These are phyloP conservation scores for Aspergillus carbonarius DNA, from an alignment of 2,329 filamentous ascomycete genomes.

Conservation along the genomic window DNA sequence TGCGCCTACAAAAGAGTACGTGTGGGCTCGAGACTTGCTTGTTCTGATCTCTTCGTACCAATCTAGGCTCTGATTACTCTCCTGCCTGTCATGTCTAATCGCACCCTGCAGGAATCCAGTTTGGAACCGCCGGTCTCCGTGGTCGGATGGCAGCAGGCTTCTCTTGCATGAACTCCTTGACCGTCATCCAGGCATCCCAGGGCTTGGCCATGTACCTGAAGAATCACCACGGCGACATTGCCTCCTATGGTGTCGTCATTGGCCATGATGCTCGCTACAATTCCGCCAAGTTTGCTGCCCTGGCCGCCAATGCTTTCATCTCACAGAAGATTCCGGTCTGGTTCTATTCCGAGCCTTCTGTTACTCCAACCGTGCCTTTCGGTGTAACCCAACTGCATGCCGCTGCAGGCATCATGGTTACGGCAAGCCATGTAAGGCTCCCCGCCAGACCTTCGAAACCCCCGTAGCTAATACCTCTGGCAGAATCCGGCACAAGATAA, in stretches of 20 bases:
- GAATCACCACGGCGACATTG: constrained; percentile 43
- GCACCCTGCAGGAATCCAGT: constrained; percentile 50
- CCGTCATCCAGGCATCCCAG: constrained; percentile 63
- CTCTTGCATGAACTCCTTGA: constrained; percentile 59
- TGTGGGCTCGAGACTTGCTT: neutral
- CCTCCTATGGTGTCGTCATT: constrained; percentile 55
- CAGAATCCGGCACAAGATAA: constrained; percentile 63
- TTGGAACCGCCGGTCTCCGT: constrained; percentile 62
- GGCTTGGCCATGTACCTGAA: constrained; percentile 62
- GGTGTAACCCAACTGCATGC: constrained; percentile 55
- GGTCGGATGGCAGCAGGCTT: constrained; percentile 67
- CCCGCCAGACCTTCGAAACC: neutral
- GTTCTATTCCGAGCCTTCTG: constrained; percentile 56
- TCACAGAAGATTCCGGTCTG: constrained; percentile 59
- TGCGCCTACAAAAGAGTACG: constrained; percentile 52
- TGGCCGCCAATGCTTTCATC: constrained; percentile 61
- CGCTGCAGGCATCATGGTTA: constrained; percentile 64
- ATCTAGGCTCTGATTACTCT: constrained; percentile 4
- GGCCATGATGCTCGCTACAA: constrained; percentile 64
- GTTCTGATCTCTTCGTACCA: neutral
- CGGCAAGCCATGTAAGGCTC: constrained; percentile 56
- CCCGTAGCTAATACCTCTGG: neutral
- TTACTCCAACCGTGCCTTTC: constrained; percentile 64
- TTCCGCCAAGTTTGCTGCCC: constrained; percentile 59
- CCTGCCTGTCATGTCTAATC: constrained; percentile 9